Base-by-base conservation (phyloP, 345 rosid genomes). In the Rhizophora mangle region DNA sequence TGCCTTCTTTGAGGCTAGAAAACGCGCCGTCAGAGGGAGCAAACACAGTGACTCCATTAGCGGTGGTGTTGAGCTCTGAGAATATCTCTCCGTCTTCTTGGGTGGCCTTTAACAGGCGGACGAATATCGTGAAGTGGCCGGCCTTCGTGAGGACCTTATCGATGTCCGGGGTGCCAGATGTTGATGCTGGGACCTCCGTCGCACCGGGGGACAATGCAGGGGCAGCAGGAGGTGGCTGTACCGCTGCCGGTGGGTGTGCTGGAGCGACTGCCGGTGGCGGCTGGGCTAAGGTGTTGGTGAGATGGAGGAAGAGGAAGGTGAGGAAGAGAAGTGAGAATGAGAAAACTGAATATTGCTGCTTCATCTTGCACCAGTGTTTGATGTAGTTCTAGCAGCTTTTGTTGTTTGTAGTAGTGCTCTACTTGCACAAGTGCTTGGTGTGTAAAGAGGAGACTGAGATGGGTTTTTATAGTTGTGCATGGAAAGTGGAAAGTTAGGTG, bases 31-130 rank as follows among this genome's bases (percentile, higher is more conserved):
- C 79, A 26, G 32, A 66, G 2, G 79, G 79, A 24, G 75, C 79
- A 26, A 76, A 56, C 34, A 76, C 67, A 9, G 79, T 76, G 9
- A 76, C 47, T 52, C 74, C 79, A 67, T 76, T 76, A 72, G 71
- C 55, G 11, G 75, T 34, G 65, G 47, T 66, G 58, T 76, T 76
- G 29, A 76, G 75, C 58, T 64, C 60, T 27, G 65, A 32, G 43
- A 53, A 46, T 49, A 76, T 1, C 6, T 68, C 65, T 0, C 31
- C 30, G 51, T 61, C 75, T 36, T 65, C 75, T 39, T 71, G 74
- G 2, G 75, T 71, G 6, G 79, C 55, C 34, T 71, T 62, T 19
- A 76, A 6, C 3, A 76, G 79, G 11, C 79, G 67, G 67, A 62
- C 47, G 37, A 76, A 76, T 29, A 65, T 30, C 2, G 71, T 53